Evolutionary conservation across 306 rosid genomes (phyloP), one percentile per base, ranked within the genome.

Genomic region (Inga leiocalycina): DNA sequence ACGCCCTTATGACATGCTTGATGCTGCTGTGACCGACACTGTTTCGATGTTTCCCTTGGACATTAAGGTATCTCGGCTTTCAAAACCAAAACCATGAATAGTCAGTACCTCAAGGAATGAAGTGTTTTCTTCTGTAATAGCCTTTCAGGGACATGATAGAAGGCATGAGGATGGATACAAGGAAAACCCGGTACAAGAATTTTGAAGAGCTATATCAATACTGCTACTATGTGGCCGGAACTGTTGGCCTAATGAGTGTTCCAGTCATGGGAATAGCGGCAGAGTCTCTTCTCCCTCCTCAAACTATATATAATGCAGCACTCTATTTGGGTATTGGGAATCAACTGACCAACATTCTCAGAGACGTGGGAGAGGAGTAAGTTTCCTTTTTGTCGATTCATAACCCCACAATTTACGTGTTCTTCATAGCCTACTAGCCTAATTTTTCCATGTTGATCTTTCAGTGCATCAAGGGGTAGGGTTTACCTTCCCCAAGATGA

Each of bases 291-390:
- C 75, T 88, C 68, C 86, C 97, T 34, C 51, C 91, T 76, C 93
- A 90, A 37, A 85, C 83, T 46, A 79, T 91, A 67, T 91, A 93
- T 73, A 77, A 86, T 81, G 85, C 94, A 75, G 98, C 98, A 71
- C 87, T 93, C 62, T 85, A 91, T 76, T 85, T 93, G 79, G 98
- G 97, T 19, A 89, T 92, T 17, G 98, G 98, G 77, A 95, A 95
- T 79, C 98, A 95, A 83, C 89, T 92, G 45, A 93, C 97, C 22
- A 93, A 95, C 81, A 95, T 95, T 75, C 98, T 95, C 57, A 90
- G 98, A 88, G 98, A 95, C 80, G 98, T 95, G 0, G 98, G 98
- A 4, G 98, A 95, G 79, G 98, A 95, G 98, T 93, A 89, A 85
- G 97, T 86, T 80, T 35, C 64, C 37, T 39, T 39, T 39, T 39